Conservation (phyloP, 352 stramenopile genomes). For the Thalassiosira livingstoniorum region DNA sequence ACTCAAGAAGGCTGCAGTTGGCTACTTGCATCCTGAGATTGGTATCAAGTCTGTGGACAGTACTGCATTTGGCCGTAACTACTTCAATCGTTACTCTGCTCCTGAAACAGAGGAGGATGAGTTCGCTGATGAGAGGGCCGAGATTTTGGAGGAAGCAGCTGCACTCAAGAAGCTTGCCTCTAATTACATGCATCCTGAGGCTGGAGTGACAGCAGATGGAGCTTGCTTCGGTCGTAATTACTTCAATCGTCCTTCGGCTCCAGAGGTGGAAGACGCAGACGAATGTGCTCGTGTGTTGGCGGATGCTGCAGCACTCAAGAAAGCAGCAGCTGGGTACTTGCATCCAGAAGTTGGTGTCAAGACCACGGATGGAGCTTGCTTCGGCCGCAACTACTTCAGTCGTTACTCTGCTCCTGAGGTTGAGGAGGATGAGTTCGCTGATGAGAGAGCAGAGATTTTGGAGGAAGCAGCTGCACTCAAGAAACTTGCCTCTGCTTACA, state of each 20-base stretch:
- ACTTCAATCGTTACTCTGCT: conserved; percentile 74
- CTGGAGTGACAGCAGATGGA: conserved; percentile 59
- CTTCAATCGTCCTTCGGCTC: conserved; percentile 67
- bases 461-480: conserved; percentile 49
- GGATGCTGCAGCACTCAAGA: conserved; percentile 67
- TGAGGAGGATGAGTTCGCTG: conserved; percentile 52
- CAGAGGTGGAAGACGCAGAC: conserved; percentile 42
- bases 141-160: conserved; percentile 55
- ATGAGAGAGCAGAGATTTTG: conserved; percentile 44
- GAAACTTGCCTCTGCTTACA: conserved; percentile 38
- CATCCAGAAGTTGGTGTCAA: conserved; percentile 57
- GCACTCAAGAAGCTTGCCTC: conserved; percentile 62
- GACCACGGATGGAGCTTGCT: conserved; percentile 33
- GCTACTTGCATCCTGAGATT: conserved; percentile 65
- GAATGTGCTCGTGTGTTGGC: conserved; percentile 56
- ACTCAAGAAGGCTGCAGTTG: conserved; percentile 54
- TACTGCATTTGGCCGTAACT: conserved; percentile 67
- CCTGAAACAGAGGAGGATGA: conserved; percentile 55
- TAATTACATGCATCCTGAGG: conserved; percentile 65
- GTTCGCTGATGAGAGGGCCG: conserved; percentile 37
- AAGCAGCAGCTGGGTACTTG: conserved; percentile 46
- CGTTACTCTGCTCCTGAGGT: conserved; percentile 55
- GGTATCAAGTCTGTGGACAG: conserved; percentile 52
- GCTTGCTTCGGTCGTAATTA: conserved; percentile 63
- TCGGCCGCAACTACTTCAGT: conserved; percentile 70